Conservation (phyloP, 331 rosid genomes). For the Quercus lobata region DNA sequence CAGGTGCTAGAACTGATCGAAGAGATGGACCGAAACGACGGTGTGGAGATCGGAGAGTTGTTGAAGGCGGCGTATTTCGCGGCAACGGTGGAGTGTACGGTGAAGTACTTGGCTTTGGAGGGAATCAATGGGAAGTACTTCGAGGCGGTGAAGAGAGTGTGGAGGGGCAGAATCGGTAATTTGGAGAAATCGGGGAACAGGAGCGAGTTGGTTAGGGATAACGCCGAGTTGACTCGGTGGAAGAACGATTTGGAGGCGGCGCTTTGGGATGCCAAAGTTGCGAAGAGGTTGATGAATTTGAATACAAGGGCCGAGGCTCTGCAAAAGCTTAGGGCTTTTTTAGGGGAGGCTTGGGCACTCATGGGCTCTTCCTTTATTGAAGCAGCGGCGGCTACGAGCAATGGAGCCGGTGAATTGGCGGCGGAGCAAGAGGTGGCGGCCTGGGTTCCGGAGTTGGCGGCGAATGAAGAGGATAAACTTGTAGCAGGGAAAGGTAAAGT, state of each 20-base stretch:
- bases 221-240: conserved; percentile 21
- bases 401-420: no score
- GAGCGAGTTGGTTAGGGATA: conserved; percentile 12
- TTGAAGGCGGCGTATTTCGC: not conserved
- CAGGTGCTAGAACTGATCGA: not conserved
- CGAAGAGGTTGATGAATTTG: conserved; percentile 17
- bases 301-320: conserved; percentile 41
- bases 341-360: conserved; percentile 32
- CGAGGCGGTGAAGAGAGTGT: conserved; percentile 32
- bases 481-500: no score
- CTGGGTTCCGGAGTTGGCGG: no score
- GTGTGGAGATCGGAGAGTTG: not conserved
- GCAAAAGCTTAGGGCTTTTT: conserved; percentile 12
- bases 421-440: no score
- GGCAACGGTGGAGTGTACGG: not conserved
- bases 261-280: conserved; percentile 19
- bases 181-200: conserved; percentile 15
- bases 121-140: conserved; percentile 15
- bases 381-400: not conserved
- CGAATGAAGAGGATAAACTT: not conserved
- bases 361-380: conserved; percentile 31
- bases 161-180: conserved; percentile 28
- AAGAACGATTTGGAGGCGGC: conserved; percentile 34
- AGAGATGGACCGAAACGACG: not conserved
- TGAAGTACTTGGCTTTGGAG: conserved; percentile 15